Evolutionary conservation across 768 basidiomycete genomes (phyloP).

Genomic region (Russula virescens): DNA sequence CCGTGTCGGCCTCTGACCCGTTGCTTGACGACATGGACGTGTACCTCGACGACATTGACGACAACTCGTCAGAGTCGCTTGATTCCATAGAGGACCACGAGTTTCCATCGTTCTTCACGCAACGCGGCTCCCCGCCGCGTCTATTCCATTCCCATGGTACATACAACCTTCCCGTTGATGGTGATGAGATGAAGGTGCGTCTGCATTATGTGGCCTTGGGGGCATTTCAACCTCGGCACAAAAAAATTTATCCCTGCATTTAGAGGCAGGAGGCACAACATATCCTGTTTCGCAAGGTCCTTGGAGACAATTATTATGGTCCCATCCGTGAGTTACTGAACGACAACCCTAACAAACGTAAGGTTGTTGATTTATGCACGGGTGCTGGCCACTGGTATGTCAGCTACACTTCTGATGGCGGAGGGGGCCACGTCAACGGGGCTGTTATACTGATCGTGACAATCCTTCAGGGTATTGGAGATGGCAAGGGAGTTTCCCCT

Average conservation of each 20-base stretch:
- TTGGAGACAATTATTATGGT: constrained; percentile 54
- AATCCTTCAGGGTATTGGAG: constrained; percentile 55
- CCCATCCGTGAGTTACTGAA: constrained; percentile 52
- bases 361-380: constrained; percentile 69
- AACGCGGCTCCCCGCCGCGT: constrained; percentile 42
- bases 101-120: constrained; percentile 54
- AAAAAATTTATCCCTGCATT: background rate
- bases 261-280: constrained; percentile 22
- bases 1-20: background rate
- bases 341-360: constrained; percentile 36
- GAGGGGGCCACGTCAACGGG: background rate
- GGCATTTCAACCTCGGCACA: background rate
- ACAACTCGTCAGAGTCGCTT: constrained; percentile 38
- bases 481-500: constrained; percentile 63
- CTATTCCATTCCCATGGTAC: constrained; percentile 62
- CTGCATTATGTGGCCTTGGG: background rate
- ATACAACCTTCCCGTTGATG: constrained; percentile 71
- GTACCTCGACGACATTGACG: constrained; percentile 32
- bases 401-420: constrained; percentile 12
- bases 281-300: constrained; percentile 33
- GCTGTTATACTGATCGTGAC: background rate
- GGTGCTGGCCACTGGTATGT: constrained; percentile 70
- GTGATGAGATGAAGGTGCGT: constrained; percentile 59
- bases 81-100: constrained; percentile 48
- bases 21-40: background rate